phyloP scores from a whole-genome alignment of 352 stramenopile species.

The Labyrinthula sp. region DNA sequence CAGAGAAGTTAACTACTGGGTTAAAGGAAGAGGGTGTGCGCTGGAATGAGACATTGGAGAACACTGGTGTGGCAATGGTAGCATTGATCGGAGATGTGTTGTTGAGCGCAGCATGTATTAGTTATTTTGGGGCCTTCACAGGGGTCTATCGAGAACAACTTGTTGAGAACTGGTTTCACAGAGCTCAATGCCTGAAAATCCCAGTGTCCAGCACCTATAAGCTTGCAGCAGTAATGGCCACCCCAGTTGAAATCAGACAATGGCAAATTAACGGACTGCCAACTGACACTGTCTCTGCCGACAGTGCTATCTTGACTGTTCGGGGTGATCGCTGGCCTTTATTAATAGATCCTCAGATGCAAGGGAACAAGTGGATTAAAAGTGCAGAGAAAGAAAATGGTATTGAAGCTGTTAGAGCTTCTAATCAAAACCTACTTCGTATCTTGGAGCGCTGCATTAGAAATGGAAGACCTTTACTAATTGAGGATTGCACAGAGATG shows the following conservation, averaged over 20 bases:
- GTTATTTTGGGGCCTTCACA: conserved; percentile 75
- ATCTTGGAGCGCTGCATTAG: conserved; percentile 69
- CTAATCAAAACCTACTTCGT: conserved; percentile 49
- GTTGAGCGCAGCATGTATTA: conserved; percentile 66
- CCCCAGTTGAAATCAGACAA: conserved; percentile 63
- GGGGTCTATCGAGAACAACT: conserved; percentile 58
- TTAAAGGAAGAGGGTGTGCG: conserved; percentile 70
- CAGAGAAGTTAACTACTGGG: conserved; percentile 73
- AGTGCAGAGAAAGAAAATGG: conserved; percentile 44
- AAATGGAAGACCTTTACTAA: conserved; percentile 55
- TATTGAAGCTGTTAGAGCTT: conserved; percentile 43
- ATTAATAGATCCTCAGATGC: conserved; percentile 75
- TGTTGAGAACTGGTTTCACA: conserved; percentile 50
- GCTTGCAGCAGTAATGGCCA: conserved; percentile 50
- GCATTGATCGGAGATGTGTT: conserved; percentile 78
- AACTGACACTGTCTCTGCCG: conserved; percentile 64
- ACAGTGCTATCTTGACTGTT: conserved; percentile 71
- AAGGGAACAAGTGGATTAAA: conserved; percentile 80
- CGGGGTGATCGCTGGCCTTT: conserved; percentile 65
- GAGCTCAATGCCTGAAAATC: conserved; percentile 43
- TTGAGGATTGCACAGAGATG: conserved; percentile 72
- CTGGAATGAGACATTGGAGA: conserved; percentile 64
- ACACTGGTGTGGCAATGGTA: conserved; percentile 48
- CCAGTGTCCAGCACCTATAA: conserved; percentile 61
- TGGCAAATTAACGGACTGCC: conserved; percentile 72